These are phyloP conservation scores for Diutina scorzettiae DNA, from an alignment of 1,139 yeast species.

Conservation along the genomic window DNA sequence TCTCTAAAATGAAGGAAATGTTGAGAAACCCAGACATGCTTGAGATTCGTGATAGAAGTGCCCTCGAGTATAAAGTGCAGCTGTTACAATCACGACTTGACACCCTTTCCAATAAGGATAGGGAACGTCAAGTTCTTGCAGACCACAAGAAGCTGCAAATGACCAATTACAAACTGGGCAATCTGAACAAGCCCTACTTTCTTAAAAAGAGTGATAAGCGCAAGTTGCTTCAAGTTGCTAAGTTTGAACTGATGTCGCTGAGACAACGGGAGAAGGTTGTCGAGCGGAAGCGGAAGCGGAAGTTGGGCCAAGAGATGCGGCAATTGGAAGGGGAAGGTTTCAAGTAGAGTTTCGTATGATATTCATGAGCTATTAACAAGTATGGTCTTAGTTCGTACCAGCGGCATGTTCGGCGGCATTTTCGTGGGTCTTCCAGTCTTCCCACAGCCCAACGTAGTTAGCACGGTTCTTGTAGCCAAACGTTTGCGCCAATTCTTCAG, in stretches of 20 bases:
- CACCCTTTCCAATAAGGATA: constrained; percentile 63
- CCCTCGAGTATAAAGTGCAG: constrained; percentile 41
- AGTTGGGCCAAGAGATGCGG: constrained; percentile 82
- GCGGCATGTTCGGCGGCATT: constrained; percentile 8
- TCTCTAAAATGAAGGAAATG: constrained; percentile 43
- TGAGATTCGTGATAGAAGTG: constrained; percentile 36
- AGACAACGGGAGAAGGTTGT: constrained; percentile 77
- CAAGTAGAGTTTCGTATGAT: not conserved
- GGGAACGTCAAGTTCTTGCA: constrained; percentile 53
- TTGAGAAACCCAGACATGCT: constrained; percentile 47
- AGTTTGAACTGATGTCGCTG: constrained; percentile 74
- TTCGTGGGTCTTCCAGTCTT: constrained; percentile 66
- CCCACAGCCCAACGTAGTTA: constrained; percentile 72
- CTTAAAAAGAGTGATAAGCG: constrained; percentile 75
- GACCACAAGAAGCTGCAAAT: constrained; percentile 39
- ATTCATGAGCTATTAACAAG: constrained; percentile 6
- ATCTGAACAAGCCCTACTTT: constrained; percentile 40
- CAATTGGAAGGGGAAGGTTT: constrained; percentile 44
- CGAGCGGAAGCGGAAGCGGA: constrained; percentile 89
- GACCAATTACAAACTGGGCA: constrained; percentile 34
- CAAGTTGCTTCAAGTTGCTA: constrained; percentile 77
- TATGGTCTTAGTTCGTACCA: not conserved
- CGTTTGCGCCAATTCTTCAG: constrained; percentile 83
- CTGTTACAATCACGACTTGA: constrained; percentile 68
- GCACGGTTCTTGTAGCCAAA: constrained; percentile 77